A percentile compares a stretch with the other conserved stretches of the same genome.
Conservation (phyloP, 2,329 filamentous ascomycete species). For the Byssoonygena ceratinophila region DNA sequence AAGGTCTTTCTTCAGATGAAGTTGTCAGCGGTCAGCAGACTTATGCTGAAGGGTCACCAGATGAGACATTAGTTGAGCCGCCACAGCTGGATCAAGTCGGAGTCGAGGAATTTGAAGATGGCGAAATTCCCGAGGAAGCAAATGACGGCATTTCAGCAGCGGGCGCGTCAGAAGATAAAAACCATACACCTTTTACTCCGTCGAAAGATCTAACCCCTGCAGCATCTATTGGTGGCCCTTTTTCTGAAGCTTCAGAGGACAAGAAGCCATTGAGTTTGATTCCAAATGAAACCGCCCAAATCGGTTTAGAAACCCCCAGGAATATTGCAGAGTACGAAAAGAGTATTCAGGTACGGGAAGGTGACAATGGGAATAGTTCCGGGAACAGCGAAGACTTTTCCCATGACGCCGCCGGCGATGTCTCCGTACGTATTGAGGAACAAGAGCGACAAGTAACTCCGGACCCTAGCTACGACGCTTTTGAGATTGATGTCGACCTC, state of each 20-base stretch:
- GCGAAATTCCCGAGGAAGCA: neutral
- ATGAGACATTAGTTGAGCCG: neutral
- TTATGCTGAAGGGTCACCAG: neutral
- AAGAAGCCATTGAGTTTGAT: neutral
- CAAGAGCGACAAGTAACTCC: conserved; percentile 14
- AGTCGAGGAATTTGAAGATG: conserved; percentile 4
- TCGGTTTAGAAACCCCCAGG: neutral
- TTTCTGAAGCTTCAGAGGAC: neutral
- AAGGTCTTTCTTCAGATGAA: neutral
- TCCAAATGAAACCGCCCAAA: conserved; percentile 1
- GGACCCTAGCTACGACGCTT: conserved; percentile 21
- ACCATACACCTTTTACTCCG: neutral
- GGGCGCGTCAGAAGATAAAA: neutral
- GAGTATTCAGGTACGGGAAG: neutral
- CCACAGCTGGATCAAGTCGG: neutral
- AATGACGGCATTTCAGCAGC: neutral
- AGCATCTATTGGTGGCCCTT: neutral
- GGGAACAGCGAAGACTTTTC: neutral
- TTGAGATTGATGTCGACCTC: conserved; percentile 27
- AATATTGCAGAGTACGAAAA: neutral
- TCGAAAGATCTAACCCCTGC: neutral
- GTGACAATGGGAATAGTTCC: neutral
- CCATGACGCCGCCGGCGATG: neutral
- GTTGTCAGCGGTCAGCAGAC: neutral
- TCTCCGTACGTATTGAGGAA: conserved; percentile 11